Conservation (phyloP, 1,284 basidiomycete species). For the Ganoderma meredithae region DNA sequence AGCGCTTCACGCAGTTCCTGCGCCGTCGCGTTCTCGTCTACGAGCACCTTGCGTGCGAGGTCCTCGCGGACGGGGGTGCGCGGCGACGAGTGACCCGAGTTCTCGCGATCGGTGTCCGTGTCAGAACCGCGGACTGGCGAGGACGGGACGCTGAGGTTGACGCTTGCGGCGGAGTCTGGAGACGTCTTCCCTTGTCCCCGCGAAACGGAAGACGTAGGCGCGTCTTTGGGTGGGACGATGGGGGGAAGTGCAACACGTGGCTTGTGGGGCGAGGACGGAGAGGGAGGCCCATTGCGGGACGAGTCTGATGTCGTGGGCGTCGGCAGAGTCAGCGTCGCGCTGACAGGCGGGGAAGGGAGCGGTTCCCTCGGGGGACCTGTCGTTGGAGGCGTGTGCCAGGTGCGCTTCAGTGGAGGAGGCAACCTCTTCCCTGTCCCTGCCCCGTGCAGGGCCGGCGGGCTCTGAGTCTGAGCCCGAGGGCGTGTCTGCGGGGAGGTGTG, state of each 20-base stretch:
- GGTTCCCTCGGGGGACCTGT: constrained; percentile 36
- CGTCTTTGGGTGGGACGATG: constrained; percentile 17
- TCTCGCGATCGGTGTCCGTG: constrained; percentile 12
- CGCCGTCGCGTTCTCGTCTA: constrained; percentile 29
- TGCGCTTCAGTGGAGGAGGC: constrained; percentile 33
- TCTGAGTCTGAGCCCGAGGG: neutral
- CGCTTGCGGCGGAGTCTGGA: constrained; percentile 6
- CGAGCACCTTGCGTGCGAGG: constrained; percentile 19
- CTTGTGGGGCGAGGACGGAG: constrained; percentile 14
- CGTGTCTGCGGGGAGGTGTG: neutral
- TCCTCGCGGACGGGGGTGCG: constrained; percentile 23
- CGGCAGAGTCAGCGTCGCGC: constrained; percentile 16
- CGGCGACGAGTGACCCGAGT: neutral
- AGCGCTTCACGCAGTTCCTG: constrained; percentile 45
- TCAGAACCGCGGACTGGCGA: constrained; percentile 26
- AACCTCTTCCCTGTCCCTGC: constrained; percentile 16
- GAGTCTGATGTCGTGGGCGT: constrained; percentile 17
- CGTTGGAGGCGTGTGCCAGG: constrained; percentile 28
- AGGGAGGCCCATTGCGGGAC: constrained; percentile 3
- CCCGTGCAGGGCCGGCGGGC: neutral
- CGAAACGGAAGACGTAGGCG: constrained; percentile 26
- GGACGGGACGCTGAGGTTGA: constrained; percentile 15
- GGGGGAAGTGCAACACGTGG: constrained; percentile 17
- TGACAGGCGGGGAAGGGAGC: constrained; percentile 32
- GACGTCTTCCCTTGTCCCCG: constrained; percentile 21